Evolutionary conservation across 2,329 filamentous ascomycete genomes (phyloP), one percentile per base, ranked within the genome.

Genomic region (Fusarium cyanostomum): DNA sequence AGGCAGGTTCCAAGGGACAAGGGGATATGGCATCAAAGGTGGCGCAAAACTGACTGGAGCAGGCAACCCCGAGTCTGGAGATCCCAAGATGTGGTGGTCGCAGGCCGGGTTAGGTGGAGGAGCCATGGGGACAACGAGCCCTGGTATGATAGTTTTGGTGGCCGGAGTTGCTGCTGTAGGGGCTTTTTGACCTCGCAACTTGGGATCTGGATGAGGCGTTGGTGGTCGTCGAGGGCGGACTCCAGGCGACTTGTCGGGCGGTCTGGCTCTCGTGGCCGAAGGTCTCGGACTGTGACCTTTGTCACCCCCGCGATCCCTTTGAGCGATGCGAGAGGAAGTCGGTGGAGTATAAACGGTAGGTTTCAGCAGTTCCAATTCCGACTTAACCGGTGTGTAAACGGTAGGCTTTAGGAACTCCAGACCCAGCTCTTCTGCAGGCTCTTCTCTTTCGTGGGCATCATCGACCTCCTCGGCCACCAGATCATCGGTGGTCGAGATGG

Each of bases 321-420:
- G 43, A 15, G 28, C 10, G 12, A 45, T 31, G 27, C 30, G 53
- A 35, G 57, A 59, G 4, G 57, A 59, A 26, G 58, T 53, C 5
- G 62, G 62, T 13, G 62, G 62, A 4, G 62, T 65, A 21, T 66
- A 65, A 24, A 66, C 26, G 3, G 45, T 28, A 8, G 64, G 52
- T 18, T 48, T 58, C 18, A 65, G 52, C 9, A 52, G 39, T 33
- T 62, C 60, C 10, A 59, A 30, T 5, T 6, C 12, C 8, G 61
- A 27, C 31, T 59, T 56, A 7, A 42, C 52, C 5, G 62, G 62
- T 15, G 58, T 66, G 27, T 66, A 65, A 13, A 62, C 42, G 21
- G 51, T 44, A 37, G 64, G 56, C 5, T 51, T 55, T 13, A 65
- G 39, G 15, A 59, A 52, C 33, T 59, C 56, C 10, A 56, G 13